Evolutionary conservation across 768 basidiomycete genomes (phyloP).

Genomic region (Punctularia strigosozonata): DNA sequence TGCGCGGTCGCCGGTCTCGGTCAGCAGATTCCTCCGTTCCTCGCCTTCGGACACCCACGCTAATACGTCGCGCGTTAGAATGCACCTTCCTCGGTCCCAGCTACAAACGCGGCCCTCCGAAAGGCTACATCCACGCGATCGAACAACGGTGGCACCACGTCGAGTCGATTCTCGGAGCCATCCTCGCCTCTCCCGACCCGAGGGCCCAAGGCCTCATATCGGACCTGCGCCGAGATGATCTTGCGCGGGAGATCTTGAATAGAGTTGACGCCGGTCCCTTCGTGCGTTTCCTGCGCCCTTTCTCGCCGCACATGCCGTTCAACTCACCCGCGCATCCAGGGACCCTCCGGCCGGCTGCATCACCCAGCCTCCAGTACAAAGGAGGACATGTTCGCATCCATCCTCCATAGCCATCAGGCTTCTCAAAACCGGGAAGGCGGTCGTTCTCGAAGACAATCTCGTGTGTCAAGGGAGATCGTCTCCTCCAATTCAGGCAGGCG

Average conservation of each 20-base stretch:
- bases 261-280: constrained; percentile 76
- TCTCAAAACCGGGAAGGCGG: constrained; percentile 38
- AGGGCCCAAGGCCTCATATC: constrained; percentile 49
- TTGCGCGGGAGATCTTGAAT: constrained; percentile 66
- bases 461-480: constrained; percentile 70
- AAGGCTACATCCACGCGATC: constrained; percentile 89
- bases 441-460: constrained; percentile 59
- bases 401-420: constrained; percentile 45
- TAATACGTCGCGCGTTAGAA: constrained; percentile 24
- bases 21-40: constrained; percentile 16
- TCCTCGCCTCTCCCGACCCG: constrained; percentile 61
- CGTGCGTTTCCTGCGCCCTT: constrained; percentile 26
- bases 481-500: constrained; percentile 50
- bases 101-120: constrained; percentile 76
- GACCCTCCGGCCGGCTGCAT: constrained; percentile 52
- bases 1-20: constrained; percentile 46
- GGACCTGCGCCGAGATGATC: constrained; percentile 57
- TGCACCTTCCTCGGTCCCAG: constrained; percentile 68
- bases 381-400: constrained; percentile 70
- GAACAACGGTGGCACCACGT: constrained; percentile 89
- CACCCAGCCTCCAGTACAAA: constrained; percentile 56
- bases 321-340: constrained; percentile 25
- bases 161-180: constrained; percentile 77
- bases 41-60: constrained; percentile 7
- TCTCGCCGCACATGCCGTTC: constrained; percentile 4